Conservation (phyloP, 2,329 filamentous ascomycete species). For the Pseudocercospora pini-densiflorae region DNA sequence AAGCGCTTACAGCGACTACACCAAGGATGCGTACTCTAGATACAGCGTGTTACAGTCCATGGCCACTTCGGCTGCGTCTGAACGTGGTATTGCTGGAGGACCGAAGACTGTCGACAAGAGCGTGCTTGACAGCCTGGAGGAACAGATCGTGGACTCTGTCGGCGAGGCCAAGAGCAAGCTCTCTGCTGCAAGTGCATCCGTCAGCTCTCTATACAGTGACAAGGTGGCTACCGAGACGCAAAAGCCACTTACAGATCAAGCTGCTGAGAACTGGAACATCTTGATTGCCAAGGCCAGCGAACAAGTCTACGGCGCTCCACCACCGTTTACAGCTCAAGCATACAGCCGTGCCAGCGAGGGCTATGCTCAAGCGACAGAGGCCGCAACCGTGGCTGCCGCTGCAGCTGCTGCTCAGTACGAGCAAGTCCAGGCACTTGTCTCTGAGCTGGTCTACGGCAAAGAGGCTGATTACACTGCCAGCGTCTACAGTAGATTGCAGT, state of each 20-base stretch:
- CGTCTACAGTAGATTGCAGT: slow-evolving; percentile 72
- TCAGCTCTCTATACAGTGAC: slow-evolving; percentile 51
- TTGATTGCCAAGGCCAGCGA: slow-evolving; percentile 68
- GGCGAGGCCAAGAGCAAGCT: slow-evolving; percentile 47
- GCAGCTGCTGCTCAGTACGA: slow-evolving; percentile 67
- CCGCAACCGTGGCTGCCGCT: slow-evolving; percentile 65
- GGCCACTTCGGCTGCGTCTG: slow-evolving; percentile 24
- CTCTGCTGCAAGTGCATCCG: slow-evolving; percentile 51
- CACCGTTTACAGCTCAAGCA: slow-evolving; percentile 52
- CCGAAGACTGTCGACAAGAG: slow-evolving; percentile 34
- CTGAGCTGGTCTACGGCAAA: slow-evolving; percentile 75
- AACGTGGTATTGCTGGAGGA: slow-evolving; percentile 11
- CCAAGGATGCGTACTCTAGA: slow-evolving; percentile 39
- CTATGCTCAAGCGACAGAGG: slow-evolving; percentile 66
- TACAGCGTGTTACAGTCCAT: slow-evolving; percentile 30
- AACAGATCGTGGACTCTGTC: slow-evolving; percentile 38
- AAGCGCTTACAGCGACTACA: slow-evolving; percentile 41
- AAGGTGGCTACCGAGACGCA: slow-evolving; percentile 53
- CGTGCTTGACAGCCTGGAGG: slow-evolving; percentile 36
- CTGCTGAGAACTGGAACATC: slow-evolving; percentile 66
- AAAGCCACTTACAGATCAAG: slow-evolving; percentile 60
- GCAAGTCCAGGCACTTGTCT: slow-evolving; percentile 72
- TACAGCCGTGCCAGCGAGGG: slow-evolving; percentile 61
- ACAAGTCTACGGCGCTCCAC: slow-evolving; percentile 71
- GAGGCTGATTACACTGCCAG: slow-evolving; percentile 83